phyloP scores from a whole-genome alignment of 2,329 filamentous ascomycete species.

The Biscogniauxia marginata region DNA sequence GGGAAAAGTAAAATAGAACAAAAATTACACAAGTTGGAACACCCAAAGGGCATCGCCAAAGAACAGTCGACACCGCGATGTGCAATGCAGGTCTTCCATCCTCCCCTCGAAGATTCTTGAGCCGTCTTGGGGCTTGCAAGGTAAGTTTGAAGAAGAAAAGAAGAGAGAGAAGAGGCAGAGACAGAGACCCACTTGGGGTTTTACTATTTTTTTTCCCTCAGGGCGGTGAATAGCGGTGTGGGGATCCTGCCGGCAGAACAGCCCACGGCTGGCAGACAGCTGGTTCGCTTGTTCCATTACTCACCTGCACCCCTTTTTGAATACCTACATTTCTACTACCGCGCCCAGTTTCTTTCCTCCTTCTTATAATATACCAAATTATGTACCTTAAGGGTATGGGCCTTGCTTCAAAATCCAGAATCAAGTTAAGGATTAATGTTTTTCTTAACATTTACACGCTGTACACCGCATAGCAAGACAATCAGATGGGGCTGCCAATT shows the following conservation, averaged over 20 bases:
- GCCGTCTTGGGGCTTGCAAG: conserved; percentile 1
- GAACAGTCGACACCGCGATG: conserved; percentile 5
- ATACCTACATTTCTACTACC: too few relatives aligned
- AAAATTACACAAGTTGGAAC: conserved; percentile 4
- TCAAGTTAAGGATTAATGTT: too few relatives aligned
- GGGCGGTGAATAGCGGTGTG: background rate
- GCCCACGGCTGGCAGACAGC: background rate
- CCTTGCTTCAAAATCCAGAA: too few relatives aligned
- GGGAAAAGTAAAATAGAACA: too few relatives aligned
- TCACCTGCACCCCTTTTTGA: background rate
- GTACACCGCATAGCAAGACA: too few relatives aligned
- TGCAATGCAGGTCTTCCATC: conserved; percentile 7
- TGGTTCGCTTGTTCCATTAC: too few relatives aligned
- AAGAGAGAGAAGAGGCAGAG: background rate
- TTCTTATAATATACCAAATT: too few relatives aligned
- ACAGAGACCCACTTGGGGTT: background rate
- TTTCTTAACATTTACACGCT: too few relatives aligned
- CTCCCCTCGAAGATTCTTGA: conserved; percentile 9
- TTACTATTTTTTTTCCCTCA: background rate
- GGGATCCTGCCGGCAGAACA: background rate
- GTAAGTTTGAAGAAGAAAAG: conserved; percentile 10
- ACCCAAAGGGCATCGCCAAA: conserved; percentile 3
- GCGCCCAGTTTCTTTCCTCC: too few relatives aligned
- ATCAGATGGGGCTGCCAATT: too few relatives aligned
- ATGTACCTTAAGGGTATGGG: too few relatives aligned